These are phyloP conservation scores for Lentinula sp. DNA, from an alignment of 768 basidiomycete genomes.

Conservation along the genomic window DNA sequence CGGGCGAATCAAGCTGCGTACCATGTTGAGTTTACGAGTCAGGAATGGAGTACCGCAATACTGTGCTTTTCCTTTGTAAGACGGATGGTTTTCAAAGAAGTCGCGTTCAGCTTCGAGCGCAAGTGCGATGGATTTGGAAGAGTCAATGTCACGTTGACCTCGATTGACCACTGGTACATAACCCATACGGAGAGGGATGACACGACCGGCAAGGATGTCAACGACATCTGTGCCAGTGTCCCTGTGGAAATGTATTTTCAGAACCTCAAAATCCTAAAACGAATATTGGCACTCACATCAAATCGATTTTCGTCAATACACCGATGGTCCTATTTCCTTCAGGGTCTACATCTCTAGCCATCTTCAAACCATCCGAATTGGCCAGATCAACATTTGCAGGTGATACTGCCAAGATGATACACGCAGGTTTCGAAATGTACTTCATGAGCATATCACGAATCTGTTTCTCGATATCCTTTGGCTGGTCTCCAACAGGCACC, in stretches of 20 bases:
- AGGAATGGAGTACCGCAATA: slow-evolving; percentile 98
- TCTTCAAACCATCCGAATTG: slow-evolving; percentile 94
- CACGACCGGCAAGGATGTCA: slow-evolving; percentile 94
- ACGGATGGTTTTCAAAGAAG: slow-evolving; percentile 92
- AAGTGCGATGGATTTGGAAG: slow-evolving; percentile 72
- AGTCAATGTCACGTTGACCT: slow-evolving; percentile 95
- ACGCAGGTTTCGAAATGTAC: slow-evolving; percentile 91
- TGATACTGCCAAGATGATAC: slow-evolving; percentile 95
- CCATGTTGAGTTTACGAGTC: slow-evolving; percentile 92
- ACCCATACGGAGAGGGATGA: slow-evolving; percentile 93
- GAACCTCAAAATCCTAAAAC: not conserved
- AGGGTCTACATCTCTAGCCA: slow-evolving; percentile 95
- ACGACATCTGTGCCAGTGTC: slow-evolving; percentile 98
- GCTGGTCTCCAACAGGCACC: slow-evolving; percentile 94
- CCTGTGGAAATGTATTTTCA: slow-evolving; percentile 41
- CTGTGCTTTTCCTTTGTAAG: slow-evolving; percentile 90
- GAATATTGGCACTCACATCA: slow-evolving; percentile 64
- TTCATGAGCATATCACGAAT: slow-evolving; percentile 95
- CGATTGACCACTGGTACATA: slow-evolving; percentile 99
- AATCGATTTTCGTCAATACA: slow-evolving; percentile 96
- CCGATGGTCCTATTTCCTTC: slow-evolving; percentile 97
- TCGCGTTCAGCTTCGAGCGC: slow-evolving; percentile 88
- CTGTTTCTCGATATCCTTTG: slow-evolving; percentile 95
- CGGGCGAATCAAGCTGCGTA: slow-evolving; percentile 25
- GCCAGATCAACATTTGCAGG: slow-evolving; percentile 96